Base-by-base conservation (phyloP, 192 early-diverging fungal genomes). In the Physocladia obscura region DNA sequence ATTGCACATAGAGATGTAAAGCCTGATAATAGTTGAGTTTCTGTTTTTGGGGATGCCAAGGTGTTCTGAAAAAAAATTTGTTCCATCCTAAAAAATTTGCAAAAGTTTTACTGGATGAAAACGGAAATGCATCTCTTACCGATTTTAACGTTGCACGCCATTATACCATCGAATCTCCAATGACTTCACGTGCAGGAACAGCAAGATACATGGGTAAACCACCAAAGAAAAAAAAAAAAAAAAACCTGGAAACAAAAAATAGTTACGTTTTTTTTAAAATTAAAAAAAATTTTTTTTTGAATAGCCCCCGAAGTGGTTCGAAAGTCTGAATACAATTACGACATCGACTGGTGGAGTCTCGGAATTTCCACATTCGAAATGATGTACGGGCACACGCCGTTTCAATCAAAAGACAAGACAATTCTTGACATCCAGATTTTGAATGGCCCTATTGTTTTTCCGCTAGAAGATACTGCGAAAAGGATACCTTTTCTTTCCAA, bases 91-190 rank as follows among this genome's bases (percentile, higher is more conserved):
- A 57, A 58, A 0, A 2, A 5, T 67, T 52, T 52, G 49, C 6
- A 11, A 3, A 48, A 84, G 86, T 94, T 2, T 70, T 94, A 13
- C 77, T 94, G 17, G 88, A 89, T 68, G 87, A 85, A 61, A 73
- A 79, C 30, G 96, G 96, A 13, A 94, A 98, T 75, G 92, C 89
- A 15, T 91, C 92, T 61, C 74, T 98, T 74, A 94, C 93, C 31
- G 96, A 98, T 75, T 98, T 98, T 69, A 98, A 98, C 78, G 94
- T 98, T 76, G 95, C 95, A 8, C 91, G 90, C 15, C 82, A 89
- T 36, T 90, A 82, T 69, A 81, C 82, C 38, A 77, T 78, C 4
- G 79, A 82, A 6, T 88, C 87, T 54, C 86, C 86, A 22, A 76
- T 96, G 67, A 92, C 87, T 4, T 90, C 91, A 30, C 88, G 89